These are phyloP conservation scores for Omphalotus olearius DNA, from an alignment of 1,284 basidiomycete genomes.

Conservation along the genomic window DNA sequence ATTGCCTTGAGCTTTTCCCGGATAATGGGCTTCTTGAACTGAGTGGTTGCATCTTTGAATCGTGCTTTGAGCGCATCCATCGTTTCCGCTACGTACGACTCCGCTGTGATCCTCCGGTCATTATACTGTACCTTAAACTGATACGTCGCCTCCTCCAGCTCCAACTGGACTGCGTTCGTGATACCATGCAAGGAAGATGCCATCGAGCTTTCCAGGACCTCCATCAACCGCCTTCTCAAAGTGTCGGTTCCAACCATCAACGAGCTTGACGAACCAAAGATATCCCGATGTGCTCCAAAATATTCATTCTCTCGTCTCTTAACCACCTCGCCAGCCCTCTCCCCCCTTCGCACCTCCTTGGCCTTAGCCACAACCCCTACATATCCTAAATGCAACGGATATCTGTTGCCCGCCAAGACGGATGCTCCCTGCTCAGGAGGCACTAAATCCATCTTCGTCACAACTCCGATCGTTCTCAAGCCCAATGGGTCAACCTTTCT, in stretches of 20 bases:
- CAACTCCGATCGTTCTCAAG: slow-evolving; percentile 92
- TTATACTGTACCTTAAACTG: slow-evolving; percentile 99
- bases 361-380: slow-evolving; percentile 95
- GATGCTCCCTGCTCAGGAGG: slow-evolving; percentile 77
- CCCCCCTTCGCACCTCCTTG: slow-evolving; percentile 43
- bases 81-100: slow-evolving; percentile 97
- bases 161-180: slow-evolving; percentile 94
- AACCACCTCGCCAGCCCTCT: slow-evolving; percentile 49
- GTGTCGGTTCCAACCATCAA: slow-evolving; percentile 91
- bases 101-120: slow-evolving; percentile 90
- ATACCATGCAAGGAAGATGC: slow-evolving; percentile 92
- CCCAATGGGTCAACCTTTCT: slow-evolving; percentile 94
- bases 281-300: slow-evolving; percentile 70
- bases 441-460: slow-evolving; percentile 99
- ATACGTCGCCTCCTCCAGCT: slow-evolving; percentile 94
- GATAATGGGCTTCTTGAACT: slow-evolving; percentile 89
- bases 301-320: slow-evolving; percentile 77
- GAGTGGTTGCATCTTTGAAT: slow-evolving; percentile 83
- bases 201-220: slow-evolving; percentile 97
- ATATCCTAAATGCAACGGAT: slow-evolving; percentile 97
- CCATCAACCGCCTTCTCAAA: slow-evolving; percentile 87
- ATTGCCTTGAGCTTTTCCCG: slow-evolving; percentile 85
- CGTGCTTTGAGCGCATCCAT: slow-evolving; percentile 90
- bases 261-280: slow-evolving; percentile 66
- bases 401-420: slow-evolving; percentile 88